phyloP scores from a whole-genome alignment of 805 yeast genomes.

The Metschnikowia hibisci region DNA sequence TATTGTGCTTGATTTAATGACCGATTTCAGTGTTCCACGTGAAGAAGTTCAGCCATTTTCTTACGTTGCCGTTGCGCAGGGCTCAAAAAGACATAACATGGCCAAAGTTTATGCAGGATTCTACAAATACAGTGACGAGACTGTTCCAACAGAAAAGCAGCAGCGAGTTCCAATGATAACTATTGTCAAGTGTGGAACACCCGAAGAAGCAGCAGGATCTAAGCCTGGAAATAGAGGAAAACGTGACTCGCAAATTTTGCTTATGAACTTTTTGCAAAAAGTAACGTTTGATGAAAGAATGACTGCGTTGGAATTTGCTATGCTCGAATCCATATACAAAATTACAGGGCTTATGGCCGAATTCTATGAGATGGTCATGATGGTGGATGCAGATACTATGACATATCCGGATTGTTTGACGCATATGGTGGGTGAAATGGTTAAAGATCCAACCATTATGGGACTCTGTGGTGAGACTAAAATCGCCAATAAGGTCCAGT shows the following conservation, averaged over 20 bases:
- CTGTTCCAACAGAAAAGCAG: slow-evolving; percentile 77
- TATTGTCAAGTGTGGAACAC: slow-evolving; percentile 86
- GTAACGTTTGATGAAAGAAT: slow-evolving; percentile 90
- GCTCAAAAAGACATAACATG: slow-evolving; percentile 94
- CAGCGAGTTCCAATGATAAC: slow-evolving; percentile 77
- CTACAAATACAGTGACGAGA: slow-evolving; percentile 74
- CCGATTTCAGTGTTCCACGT: slow-evolving; percentile 56
- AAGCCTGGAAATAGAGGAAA: slow-evolving; percentile 94
- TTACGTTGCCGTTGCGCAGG: slow-evolving; percentile 93
- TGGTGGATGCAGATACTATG: slow-evolving; percentile 95
- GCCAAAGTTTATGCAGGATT: slow-evolving; percentile 95
- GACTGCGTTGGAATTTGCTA: slow-evolving; percentile 83
- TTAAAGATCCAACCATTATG: slow-evolving; percentile 80
- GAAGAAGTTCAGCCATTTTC: slow-evolving; percentile 80
- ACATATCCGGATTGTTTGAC: slow-evolving; percentile 83
- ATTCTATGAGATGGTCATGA: slow-evolving; percentile 73
- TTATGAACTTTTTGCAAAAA: slow-evolving; percentile 86
- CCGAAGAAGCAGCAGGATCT: slow-evolving; percentile 60
- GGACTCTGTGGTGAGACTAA: slow-evolving; percentile 95
- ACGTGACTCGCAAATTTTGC: slow-evolving; percentile 87
- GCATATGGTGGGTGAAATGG: slow-evolving; percentile 89
- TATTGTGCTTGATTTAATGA: slow-evolving; percentile 82
- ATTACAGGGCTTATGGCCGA: slow-evolving; percentile 83
- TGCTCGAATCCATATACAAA: slow-evolving; percentile 70
- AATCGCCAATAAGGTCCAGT: slow-evolving; percentile 72